Base-by-base conservation (phyloP, 352 stramenopile species). In the Saprolegnia parasitica region DNA sequence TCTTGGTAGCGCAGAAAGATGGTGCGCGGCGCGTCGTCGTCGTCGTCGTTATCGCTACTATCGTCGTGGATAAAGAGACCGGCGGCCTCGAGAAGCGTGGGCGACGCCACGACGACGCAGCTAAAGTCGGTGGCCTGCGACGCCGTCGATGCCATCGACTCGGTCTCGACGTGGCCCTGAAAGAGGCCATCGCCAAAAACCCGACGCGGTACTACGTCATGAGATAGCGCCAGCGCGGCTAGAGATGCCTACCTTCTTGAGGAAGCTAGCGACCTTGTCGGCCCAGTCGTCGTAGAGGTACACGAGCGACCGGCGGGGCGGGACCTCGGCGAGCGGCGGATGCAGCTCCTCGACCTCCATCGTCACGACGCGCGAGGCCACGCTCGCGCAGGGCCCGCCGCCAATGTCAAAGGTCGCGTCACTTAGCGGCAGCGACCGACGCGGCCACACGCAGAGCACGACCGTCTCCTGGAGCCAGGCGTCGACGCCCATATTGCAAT, bases 231-330 rank as follows among this genome's bases (percentile, higher is more conserved):
- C n/a, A n/a, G n/a, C n/a, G n/a, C n/a, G n/a, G n/a, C n/a, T n/a
- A 24, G 20, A 45, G 20, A 47, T 47, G 63, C 23, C 2, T 70
- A 70, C 63, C 40, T 62, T 45, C 46, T 70, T 45, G 9, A 70
- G 29, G 35, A 70, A 61, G 24, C 13, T 8, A 20, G 20, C 18
- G 13, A 62, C 63, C 18, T 70, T 52, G 32, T 70, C 63, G 13
- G 63, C 63, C 63, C 63, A 70, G 29, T 29, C 26, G 63, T 70
- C 63, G 54, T 70, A 70, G 23, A 70, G 50, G 29, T 70, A 46
- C 8, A 70, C 46, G 40, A 61, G 45, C 20, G 55, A 46, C 11
- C 54, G 50, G 3, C 39, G 63, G 8, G 50, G 63, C 13, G 26
- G 21, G 20, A 52, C 13, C n/a, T 24, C 55, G 21, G 13, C n/a